Evolutionary conservation across 2,329 filamentous ascomycete species (phyloP), one percentile per base, ranked within the genome.

Genomic region (Talaromyces amestolkiae): DNA sequence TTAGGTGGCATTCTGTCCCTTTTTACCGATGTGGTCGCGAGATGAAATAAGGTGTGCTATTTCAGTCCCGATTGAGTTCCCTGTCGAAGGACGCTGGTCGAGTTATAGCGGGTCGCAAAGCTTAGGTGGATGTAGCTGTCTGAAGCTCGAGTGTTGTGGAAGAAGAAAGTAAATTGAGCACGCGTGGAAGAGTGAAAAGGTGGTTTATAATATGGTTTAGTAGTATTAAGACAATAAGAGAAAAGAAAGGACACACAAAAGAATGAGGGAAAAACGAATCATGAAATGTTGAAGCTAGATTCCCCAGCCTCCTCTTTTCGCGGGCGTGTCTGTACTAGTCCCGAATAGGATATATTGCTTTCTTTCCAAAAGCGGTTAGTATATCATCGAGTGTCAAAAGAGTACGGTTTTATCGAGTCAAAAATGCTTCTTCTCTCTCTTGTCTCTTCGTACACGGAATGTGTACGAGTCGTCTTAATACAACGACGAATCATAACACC

Each of bases 1-100:
- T 76, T 77, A 9, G 73, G 74, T 24, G 72, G 72, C 73, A 77
- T 76, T 61, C 24, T 56, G 17, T 35, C 6, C 11, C 33, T 27
- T 27, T 15, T 39, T 58, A 8, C 8, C 11, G 27, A 22, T n/a
- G 15, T 3, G 45, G 5, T 9, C 22, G 43, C 35, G 53, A 37
- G n/a, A 47, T n/a, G 10, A 37, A 9, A 15, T 13, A 19, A n/a
- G 27, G 11, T 31, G 39, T 15, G 31, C 13, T 49, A n/a, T 9
- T n/a, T 9, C 60, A 31, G 5, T n/a, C 7, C 33, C 33, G 58
- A 7, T 60, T 11, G 10, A 53, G 19, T 5, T 27, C 11, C 27
- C 17, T 37, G 31, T 17, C 11, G 33, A 37, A 37, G n/a, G 33
- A 39, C 11, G 33, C 11, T 37, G 33, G 2, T 56, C 31, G 53